Evolutionary conservation across 176 grass and related monocot species (phyloP).

Genomic region (Zizania latifolia): DNA sequence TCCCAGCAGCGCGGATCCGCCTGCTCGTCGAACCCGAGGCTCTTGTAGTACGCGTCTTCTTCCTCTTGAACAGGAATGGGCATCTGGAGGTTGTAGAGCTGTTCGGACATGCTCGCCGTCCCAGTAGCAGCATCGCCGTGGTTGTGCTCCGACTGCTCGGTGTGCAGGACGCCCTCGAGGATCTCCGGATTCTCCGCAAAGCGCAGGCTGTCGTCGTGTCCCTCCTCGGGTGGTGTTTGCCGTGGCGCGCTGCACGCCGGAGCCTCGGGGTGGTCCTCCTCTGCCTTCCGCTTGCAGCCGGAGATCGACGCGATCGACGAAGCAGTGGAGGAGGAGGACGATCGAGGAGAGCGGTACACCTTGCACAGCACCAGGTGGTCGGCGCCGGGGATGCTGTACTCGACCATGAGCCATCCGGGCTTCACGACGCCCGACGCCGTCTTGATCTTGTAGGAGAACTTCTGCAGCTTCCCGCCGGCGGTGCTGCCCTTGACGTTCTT

Average conservation of each 20-base stretch:
- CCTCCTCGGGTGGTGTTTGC: not conserved
- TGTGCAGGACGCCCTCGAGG: too few species aligned
- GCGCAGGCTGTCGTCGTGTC: too few species aligned
- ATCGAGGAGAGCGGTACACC: not conserved
- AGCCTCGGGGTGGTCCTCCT: not conserved
- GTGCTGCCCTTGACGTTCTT: not conserved
- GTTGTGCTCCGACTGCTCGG: too few species aligned
- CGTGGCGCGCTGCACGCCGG: not conserved
- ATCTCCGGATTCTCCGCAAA: too few species aligned
- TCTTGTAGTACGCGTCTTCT: too few species aligned
- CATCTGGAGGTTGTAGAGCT: too few species aligned
- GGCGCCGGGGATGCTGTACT: not conserved
- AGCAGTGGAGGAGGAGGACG: not conserved
- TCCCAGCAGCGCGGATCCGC: too few species aligned
- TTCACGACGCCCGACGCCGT: not conserved
- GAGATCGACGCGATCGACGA: not conserved
- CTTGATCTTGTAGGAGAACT: not conserved
- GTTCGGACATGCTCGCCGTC: too few species aligned
- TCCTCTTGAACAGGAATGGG: too few species aligned
- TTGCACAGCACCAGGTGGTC: not conserved
- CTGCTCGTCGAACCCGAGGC: too few species aligned
- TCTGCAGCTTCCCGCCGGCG: not conserved
- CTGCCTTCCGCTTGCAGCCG: not conserved
- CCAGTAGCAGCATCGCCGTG: too few species aligned
- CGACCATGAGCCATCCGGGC: not conserved